These are phyloP conservation scores for Candolleomyces efflorescens DNA, from an alignment of 768 basidiomycete genomes.

Conservation along the genomic window DNA sequence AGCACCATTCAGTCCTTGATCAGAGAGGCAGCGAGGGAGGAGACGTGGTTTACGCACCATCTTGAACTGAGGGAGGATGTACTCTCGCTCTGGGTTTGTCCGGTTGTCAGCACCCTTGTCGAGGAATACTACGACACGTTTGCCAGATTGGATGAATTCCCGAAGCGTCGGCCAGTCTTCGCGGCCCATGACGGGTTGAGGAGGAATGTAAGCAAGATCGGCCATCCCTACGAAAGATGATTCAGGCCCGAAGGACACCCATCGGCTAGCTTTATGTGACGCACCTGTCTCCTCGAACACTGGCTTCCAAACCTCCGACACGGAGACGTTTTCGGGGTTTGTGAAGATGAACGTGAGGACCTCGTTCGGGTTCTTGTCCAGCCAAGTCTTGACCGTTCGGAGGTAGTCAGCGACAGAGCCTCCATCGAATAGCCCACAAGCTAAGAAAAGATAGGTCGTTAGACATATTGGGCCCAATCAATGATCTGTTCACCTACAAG, in stretches of 20 bases:
- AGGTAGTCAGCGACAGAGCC: slow-evolving; percentile 47
- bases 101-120: slow-evolving; percentile 42
- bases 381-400: slow-evolving; percentile 47
- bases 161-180: slow-evolving; percentile 61
- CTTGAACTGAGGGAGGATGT: slow-evolving; percentile 53
- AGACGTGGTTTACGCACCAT: slow-evolving; percentile 31
- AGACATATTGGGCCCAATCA: neutral
- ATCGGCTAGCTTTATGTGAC: slow-evolving; percentile 5
- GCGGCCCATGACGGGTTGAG: slow-evolving; percentile 35
- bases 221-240: slow-evolving; percentile 25
- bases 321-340: slow-evolving; percentile 52
- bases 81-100: slow-evolving; percentile 29
- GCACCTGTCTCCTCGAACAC: slow-evolving; percentile 48
- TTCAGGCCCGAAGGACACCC: neutral
- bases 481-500: slow-evolving; percentile 22
- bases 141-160: slow-evolving; percentile 51
- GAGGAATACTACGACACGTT: slow-evolving; percentile 57
- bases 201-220: slow-evolving; percentile 46
- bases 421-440: slow-evolving; percentile 45
- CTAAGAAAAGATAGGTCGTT: slow-evolving; percentile 3
- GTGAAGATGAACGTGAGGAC: slow-evolving; percentile 61
- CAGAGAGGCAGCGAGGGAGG: neutral
- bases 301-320: slow-evolving; percentile 44
- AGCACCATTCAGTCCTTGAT: neutral
- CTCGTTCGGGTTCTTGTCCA: slow-evolving; percentile 60